These are phyloP conservation scores for Cytidiella melzeri DNA, from an alignment of 768 basidiomycete species.

Conservation along the genomic window DNA sequence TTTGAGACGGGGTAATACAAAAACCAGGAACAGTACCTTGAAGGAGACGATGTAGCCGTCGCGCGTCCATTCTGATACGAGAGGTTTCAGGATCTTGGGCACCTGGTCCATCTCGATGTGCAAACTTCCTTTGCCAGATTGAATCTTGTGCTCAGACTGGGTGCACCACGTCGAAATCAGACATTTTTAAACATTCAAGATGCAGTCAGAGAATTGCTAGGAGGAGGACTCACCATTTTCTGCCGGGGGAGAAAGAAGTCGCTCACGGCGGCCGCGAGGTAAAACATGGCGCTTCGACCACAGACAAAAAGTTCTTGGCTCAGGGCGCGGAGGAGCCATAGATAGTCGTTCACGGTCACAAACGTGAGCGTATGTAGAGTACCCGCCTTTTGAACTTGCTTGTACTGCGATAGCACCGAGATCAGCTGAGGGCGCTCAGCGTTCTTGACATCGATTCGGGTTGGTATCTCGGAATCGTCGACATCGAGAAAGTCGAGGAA, in stretches of 20 bases:
- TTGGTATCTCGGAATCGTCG: slow-evolving; percentile 25
- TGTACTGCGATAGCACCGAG: slow-evolving; percentile 72
- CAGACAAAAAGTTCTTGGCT: slow-evolving; percentile 71
- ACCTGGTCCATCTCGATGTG: slow-evolving; percentile 99
- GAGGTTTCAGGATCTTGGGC: slow-evolving; percentile 88
- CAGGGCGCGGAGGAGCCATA: slow-evolving; percentile 83
- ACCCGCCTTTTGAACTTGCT: slow-evolving; percentile 67
- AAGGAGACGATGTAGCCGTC: slow-evolving; percentile 94
- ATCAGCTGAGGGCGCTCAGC: slow-evolving; percentile 62
- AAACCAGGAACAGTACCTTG: slow-evolving; percentile 53
- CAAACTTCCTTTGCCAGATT: slow-evolving; percentile 90
- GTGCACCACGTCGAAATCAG: not conserved
- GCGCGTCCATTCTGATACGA: slow-evolving; percentile 90
- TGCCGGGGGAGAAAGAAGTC: slow-evolving; percentile 95
- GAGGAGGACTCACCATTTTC: slow-evolving; percentile 56
- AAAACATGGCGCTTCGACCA: slow-evolving; percentile 79
- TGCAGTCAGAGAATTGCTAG: not conserved
- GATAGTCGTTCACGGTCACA: slow-evolving; percentile 93
- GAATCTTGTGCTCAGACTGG: slow-evolving; percentile 97
- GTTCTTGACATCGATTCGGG: slow-evolving; percentile 60
- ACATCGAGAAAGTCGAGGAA: slow-evolving; percentile 94
- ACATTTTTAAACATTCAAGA: not conserved
- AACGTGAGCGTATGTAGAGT: slow-evolving; percentile 83
- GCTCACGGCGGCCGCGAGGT: slow-evolving; percentile 95
- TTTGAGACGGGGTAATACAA: not conserved